Evolutionary conservation across 306 rosid genomes (phyloP), one percentile per base, ranked within the genome.

Genomic region (Benincasa hispida): DNA sequence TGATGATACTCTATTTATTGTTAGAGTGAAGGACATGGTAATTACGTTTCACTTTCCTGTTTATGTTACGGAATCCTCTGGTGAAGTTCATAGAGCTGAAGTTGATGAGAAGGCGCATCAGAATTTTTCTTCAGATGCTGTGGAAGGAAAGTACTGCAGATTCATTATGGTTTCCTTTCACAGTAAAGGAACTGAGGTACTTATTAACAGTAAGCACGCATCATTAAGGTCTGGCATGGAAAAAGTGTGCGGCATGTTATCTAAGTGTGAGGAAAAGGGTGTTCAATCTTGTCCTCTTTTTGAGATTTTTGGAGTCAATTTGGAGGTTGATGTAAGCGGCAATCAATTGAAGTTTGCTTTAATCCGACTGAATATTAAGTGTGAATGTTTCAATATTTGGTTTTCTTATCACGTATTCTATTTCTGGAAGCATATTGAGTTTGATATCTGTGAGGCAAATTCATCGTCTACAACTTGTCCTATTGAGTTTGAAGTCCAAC

Each of bases 321-420:
- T 85, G 84, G 89, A 86, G 60, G 85, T 85, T 80, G 83, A 83
- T 15, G 48, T 83, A 48, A 59, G 53, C 77, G 69, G 63, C 79
- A 78, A 81, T 62, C 79, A n/a, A 68, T 45, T 77, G 55, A 83
- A 84, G 72, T 68, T 37, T 32, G 28, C 34, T 47, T 70, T 60
- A 69, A 78, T 84, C 47, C 82, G 83, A 83, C 63, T 82, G 55
- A 91, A 83, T 78, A 77, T 91, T 79, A 81, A 78, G 67, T 91
- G 90, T 70, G 93, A 94, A 84, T 82, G 79, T 76, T 79, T 90
- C 53, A 86, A 91, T 82, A 48, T 90, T 53, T 91, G 94, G 92
- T 83, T 93, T 77, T 86, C 97, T 3, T 90, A 88, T 79, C 87
- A 89, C 79, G 83, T 90, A 11, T 88, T 90, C 80, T 75, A 81